A percentile compares a stretch with the other conserved stretches of the same genome.
These are phyloP conservation scores for Phascolomyces articulosus DNA, from an alignment of 371 early-diverging fungal species.

Conservation along the genomic window DNA sequence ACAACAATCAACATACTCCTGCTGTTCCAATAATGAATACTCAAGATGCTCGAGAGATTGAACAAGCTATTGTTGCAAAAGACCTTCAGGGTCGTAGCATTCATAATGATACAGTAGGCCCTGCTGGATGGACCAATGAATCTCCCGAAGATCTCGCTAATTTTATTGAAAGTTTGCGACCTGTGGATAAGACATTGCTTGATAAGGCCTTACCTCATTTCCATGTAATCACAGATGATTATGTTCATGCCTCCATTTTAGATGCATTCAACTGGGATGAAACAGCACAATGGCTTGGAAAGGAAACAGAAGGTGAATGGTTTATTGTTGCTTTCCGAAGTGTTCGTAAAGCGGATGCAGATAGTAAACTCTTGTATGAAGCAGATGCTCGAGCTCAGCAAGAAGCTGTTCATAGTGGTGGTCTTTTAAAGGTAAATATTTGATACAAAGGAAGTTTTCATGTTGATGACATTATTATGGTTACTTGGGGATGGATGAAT, in stretches of 20 bases:
- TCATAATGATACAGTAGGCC: slow-evolving; percentile 29
- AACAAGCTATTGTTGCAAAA: slow-evolving; percentile 19
- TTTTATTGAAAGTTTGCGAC: slow-evolving; percentile 18
- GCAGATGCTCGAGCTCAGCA: slow-evolving; percentile 49
- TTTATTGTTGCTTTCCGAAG: slow-evolving; percentile 54
- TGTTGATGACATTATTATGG: background rate
- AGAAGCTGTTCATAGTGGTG: slow-evolving; percentile 52
- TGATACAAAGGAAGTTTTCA: too few species aligned
- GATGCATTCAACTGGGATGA: slow-evolving; percentile 38
- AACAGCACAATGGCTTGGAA: slow-evolving; percentile 21
- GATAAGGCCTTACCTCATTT: slow-evolving; percentile 27
- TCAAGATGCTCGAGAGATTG: slow-evolving; percentile 12
- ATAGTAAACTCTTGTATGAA: slow-evolving; percentile 35
- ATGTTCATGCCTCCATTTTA: slow-evolving; percentile 18
- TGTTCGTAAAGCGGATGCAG: slow-evolving; percentile 39
- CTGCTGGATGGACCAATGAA: slow-evolving; percentile 21
- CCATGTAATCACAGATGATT: slow-evolving; percentile 28
- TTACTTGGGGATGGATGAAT: background rate
- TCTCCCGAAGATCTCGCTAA: slow-evolving; percentile 14
- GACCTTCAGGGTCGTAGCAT: slow-evolving; percentile 23
- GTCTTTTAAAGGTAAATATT: slow-evolving; percentile 47
- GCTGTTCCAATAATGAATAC: background rate
- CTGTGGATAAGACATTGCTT: slow-evolving; percentile 26
- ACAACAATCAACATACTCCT: background rate
- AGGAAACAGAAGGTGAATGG: slow-evolving; percentile 36